Evolutionary conservation across 2,329 filamentous ascomycete species (phyloP).

Genomic region (Geoglossum cookeanum): DNA sequence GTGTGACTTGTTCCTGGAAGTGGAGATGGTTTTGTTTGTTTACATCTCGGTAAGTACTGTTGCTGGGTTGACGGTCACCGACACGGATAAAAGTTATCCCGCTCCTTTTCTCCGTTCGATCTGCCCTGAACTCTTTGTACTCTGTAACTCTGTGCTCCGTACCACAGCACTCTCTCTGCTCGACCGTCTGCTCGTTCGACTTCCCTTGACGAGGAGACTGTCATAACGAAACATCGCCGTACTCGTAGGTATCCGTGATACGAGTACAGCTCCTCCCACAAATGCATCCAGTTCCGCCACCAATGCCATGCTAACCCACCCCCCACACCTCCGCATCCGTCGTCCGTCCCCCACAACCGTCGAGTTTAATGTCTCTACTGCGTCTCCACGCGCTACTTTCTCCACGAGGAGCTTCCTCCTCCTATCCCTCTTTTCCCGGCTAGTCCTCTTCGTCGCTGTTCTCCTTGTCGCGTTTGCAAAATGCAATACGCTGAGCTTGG

Average conservation of each 20-base stretch:
- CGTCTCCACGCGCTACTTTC: constrained; percentile 31
- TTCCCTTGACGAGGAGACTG: too few relatives aligned
- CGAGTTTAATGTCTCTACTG: constrained; percentile 79
- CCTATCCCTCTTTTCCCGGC: constrained; percentile 25
- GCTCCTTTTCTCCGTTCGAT: background rate
- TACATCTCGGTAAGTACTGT: background rate
- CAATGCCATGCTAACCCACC: constrained; percentile 2
- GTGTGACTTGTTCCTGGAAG: background rate
- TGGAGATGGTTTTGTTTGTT: background rate
- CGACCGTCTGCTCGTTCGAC: too few relatives aligned
- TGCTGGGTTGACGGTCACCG: background rate
- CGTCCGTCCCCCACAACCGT: constrained; percentile 75
- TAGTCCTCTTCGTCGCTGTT: constrained; percentile 23
- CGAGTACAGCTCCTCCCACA: background rate
- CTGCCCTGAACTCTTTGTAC: too few relatives aligned
- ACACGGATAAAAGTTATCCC: background rate
- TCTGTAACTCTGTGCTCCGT: too few relatives aligned
- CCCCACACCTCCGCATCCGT: constrained; percentile 40
- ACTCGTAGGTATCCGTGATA: too few relatives aligned
- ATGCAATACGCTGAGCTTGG: constrained; percentile 15
- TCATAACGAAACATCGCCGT: too few relatives aligned
- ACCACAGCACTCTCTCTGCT: too few relatives aligned
- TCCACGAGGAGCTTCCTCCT: constrained; percentile 26
- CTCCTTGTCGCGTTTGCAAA: constrained; percentile 20
- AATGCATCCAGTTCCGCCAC: background rate